Evolutionary conservation across 768 basidiomycete species (phyloP).

Genomic region (Tricholoma saponaceum): DNA sequence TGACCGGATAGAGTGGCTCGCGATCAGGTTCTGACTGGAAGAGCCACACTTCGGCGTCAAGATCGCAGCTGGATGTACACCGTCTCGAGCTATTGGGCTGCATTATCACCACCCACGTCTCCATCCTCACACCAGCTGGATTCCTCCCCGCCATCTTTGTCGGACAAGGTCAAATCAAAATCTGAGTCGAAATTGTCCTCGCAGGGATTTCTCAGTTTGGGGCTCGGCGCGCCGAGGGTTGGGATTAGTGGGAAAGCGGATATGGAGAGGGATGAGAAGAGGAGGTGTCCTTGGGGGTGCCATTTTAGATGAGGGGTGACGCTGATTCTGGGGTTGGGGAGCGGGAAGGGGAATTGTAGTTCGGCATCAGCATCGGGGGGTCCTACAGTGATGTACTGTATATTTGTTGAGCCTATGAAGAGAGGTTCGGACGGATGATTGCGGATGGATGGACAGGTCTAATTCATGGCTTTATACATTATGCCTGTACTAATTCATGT

Average conservation of each 20-base stretch:
- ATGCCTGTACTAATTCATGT: no score
- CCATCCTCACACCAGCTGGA: not conserved
- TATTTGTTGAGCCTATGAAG: no score
- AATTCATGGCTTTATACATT: no score
- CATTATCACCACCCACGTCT: not conserved
- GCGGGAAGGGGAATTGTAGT: not conserved
- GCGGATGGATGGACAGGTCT: no score
- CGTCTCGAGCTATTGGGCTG: no score
- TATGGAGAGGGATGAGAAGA: not conserved
- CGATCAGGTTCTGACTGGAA: not conserved
- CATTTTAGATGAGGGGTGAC: not conserved
- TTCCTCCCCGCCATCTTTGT: not conserved
- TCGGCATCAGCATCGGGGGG: no score
- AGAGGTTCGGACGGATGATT: no score
- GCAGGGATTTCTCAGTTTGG: not conserved
- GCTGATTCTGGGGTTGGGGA: not conserved
- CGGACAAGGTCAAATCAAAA: not conserved
- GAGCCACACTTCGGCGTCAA: not conserved
- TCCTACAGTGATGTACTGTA: no score
- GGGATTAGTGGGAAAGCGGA: not conserved
- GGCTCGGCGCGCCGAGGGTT: not conserved
- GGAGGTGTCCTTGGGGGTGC: not conserved
- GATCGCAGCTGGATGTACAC: not conserved
- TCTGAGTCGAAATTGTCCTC: not conserved
- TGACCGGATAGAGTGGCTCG: not conserved